Evolutionary conservation across 2,329 filamentous ascomycete species (phyloP).

Genomic region (Botrytis porri): DNA sequence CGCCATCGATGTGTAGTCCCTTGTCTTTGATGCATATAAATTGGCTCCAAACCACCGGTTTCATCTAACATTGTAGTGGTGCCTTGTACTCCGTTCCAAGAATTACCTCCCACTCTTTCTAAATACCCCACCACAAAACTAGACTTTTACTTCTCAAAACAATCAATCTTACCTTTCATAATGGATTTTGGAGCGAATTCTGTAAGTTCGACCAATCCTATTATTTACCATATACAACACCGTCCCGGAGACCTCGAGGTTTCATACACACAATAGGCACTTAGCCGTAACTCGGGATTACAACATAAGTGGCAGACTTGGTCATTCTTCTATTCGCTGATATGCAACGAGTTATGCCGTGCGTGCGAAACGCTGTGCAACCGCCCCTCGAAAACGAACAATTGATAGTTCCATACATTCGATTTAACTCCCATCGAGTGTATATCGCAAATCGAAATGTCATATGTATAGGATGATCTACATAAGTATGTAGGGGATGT

Average conservation of each 20-base stretch:
- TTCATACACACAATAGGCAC: not conserved
- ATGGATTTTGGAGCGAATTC: not conserved
- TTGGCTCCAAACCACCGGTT: not conserved
- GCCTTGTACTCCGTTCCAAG: not conserved
- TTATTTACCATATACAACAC: not conserved
- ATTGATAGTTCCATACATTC: not conserved
- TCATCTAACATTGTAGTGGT: not conserved
- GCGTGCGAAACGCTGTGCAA: not conserved
- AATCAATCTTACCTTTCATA: not conserved
- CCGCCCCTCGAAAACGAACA: not conserved
- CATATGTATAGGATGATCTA: conserved; percentile 5
- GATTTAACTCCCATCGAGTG: not conserved
- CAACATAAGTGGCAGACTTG: not conserved
- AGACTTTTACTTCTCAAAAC: not conserved
- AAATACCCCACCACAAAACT: not conserved
- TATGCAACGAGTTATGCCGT: not conserved
- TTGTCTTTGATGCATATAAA: not conserved
- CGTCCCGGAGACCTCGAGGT: not conserved
- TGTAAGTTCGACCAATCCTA: not conserved
- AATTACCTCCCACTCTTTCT: conserved; percentile 3
- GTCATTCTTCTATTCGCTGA: conserved; percentile 5
- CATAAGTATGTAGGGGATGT: not conserved
- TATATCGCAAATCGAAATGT: not conserved
- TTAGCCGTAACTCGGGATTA: conserved; percentile 11
- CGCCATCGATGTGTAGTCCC: not conserved